Percentiles rank a stretch among this genome's conserved stretches.
Evolutionary conservation across 345 rosid species (phyloP).

Genomic region (Gossypium sturtianum): DNA sequence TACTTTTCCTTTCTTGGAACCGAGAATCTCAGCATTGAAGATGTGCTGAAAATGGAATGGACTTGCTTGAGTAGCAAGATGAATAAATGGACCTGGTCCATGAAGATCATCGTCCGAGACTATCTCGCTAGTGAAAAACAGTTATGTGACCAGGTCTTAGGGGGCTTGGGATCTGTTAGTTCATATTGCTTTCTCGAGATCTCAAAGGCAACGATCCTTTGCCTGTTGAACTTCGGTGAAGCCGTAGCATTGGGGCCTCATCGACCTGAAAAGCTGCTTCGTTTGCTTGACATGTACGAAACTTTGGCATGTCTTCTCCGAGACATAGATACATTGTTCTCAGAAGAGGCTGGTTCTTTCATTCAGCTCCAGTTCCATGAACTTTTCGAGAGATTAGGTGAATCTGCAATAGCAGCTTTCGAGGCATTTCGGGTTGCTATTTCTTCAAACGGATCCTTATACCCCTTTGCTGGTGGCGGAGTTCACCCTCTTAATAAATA

Average conservation of each 20-base stretch:
- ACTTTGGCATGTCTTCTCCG: conserved; percentile 34
- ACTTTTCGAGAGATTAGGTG: conserved; percentile 36
- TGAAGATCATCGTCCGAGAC: conserved; percentile 42
- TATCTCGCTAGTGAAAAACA: conserved; percentile 56
- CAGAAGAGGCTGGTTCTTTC: conserved; percentile 42
- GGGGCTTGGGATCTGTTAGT: conserved; percentile 34
- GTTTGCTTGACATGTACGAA: conserved; percentile 69
- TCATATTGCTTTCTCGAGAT: conserved; percentile 48
- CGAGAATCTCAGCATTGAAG: conserved; percentile 52
- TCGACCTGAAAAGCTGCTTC: conserved; percentile 57
- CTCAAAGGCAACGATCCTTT: conserved; percentile 35
- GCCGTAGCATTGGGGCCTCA: conserved; percentile 49
- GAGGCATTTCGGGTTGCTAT: conserved; percentile 42
- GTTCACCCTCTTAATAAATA: conserved; percentile 64
- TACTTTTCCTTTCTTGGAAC: conserved; percentile 40
- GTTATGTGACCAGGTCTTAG: conserved; percentile 57
- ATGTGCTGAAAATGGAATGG: conserved; percentile 54
- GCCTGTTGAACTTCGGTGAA: conserved; percentile 73
- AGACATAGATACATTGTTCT: conserved; percentile 27
- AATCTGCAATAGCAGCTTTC: conserved; percentile 40
- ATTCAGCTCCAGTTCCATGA: conserved; percentile 49
- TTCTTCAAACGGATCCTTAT: conserved; percentile 34
- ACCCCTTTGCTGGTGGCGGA: conserved; percentile 44
- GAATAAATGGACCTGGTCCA: conserved; percentile 60
- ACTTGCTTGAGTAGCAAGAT: conserved; percentile 40